Evolutionary conservation across 768 basidiomycete genomes (phyloP), one percentile per base, ranked within the genome.

Genomic region (Chalciporus chontae): DNA sequence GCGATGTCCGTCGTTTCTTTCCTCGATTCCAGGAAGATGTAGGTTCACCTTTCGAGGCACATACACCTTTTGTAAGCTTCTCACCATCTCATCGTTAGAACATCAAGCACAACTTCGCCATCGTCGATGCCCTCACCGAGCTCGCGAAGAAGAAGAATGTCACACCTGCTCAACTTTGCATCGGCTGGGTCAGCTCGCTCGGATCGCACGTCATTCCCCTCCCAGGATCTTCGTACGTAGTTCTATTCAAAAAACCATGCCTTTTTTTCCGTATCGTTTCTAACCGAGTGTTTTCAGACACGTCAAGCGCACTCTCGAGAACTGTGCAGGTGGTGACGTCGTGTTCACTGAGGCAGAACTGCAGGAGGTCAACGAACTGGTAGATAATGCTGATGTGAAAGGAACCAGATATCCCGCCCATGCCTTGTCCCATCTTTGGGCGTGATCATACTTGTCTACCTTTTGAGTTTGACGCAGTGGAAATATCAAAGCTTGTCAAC

Each of bases 191-290:
- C 5, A 48, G 52, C 13, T 60, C 68, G 1, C 61, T 69, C 6
- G 71, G 73, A 10, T 48, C 61, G 4, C 68, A 73, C 56, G 71
- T 76, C 29, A 73, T 80, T 53, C 77, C 78, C 2, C 69, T 79
- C 23, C 77, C 76, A 13, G 77, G 78, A n/a, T 73, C 71, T 9
- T 70, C 71, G 70, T 71, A 53, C 45, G 69, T 5, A 43, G 31
- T 18, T 9, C 3, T 14, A 15, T 15, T 7, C 1, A 34, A 34
- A 24, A 3, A 7, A n/a, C 10, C 10, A 6, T 31, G 45, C 24
- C 14, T 47, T 17, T 39, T 41, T 11, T 8, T 17, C n/a, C n/a
- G n/a, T n/a, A n/a, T n/a, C n/a, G 21, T 32, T 13, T 3, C 24
- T 24, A 24, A 24, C 7, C 24, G 7, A 24, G 24, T 24, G 24